Conservation (phyloP, 495 filamentous ascomycete genomes). For the Penicillium subrubescens region DNA sequence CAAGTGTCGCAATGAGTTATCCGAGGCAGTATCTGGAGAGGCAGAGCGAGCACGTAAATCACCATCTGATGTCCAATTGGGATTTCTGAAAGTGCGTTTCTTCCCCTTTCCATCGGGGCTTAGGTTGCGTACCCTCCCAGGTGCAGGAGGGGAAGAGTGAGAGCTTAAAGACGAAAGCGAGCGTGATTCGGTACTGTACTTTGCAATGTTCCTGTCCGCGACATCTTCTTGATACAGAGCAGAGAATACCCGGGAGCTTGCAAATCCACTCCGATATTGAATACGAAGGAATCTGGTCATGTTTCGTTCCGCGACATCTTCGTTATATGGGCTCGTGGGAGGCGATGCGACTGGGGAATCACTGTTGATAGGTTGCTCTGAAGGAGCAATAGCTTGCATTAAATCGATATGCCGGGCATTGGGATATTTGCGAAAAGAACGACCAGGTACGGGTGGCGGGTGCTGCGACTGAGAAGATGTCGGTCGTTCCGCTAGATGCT, state of each 20-base stretch:
- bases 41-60: constrained; percentile 17
- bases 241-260: constrained; percentile 36
- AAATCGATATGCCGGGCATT: constrained; percentile 46
- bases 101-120: constrained; percentile 18
- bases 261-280: constrained; percentile 25
- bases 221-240: constrained; percentile 48
- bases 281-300: constrained; percentile 43
- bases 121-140: constrained; percentile 22
- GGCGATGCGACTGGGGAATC: constrained; percentile 25
- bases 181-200: constrained; percentile 23
- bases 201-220: constrained; percentile 45
- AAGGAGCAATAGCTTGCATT: constrained; percentile 40
- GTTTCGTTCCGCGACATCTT: constrained; percentile 52
- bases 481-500: constrained; percentile 34
- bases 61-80: constrained; percentile 22
- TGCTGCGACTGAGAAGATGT: constrained; percentile 30
- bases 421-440: constrained; percentile 9
- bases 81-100: constrained; percentile 14
- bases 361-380: constrained; percentile 32
- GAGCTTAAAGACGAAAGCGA: constrained; percentile 29
- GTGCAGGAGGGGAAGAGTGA: constrained; percentile 28
- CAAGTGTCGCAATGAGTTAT: constrained; percentile 1
- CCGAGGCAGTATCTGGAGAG: constrained; percentile 16
- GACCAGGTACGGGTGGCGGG: constrained; percentile 20
- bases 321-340: constrained; percentile 45